Evolutionary conservation across 2,329 filamentous ascomycete species (phyloP), one percentile per base, ranked within the genome.

Genomic region (Fusarium foetens): DNA sequence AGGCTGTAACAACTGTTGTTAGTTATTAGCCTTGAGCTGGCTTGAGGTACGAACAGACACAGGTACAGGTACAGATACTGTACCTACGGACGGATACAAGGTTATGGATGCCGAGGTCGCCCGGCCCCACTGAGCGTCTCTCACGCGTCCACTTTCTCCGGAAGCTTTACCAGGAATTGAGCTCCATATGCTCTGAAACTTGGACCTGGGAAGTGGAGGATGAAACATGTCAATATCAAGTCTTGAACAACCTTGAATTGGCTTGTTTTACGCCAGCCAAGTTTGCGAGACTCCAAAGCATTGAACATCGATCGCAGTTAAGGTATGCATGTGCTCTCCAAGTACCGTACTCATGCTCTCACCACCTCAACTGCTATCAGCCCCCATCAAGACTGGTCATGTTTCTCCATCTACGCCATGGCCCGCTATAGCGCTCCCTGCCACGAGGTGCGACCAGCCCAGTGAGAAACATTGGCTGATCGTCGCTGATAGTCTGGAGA

Each of bases 371-470:
- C n/a, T 51, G 29, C 61, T 63, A 48, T 68, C 57, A 23, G 33
- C 33, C 60, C 55, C 29, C 58, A 29, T 46, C 27, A 41, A 52
- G 66, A 58, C 39, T 72, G 58, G 68, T 23, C 63, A 65, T 62
- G 63, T 71, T 69, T 65, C 69, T 71, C 69, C 58, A 58, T 58
- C 23, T 49, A 60, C 54, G 64, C 64, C 64, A 69, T 69, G 49
- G 39, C 54, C 55, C 52, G 42, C 51, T 54, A 46, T 59, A 48
- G 69, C 64, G 69, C 64, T 60, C 57, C 41, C 33, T 72, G 64
- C 69, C 64, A 72, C 69, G 69, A 71, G 69, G 68, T 59, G 38
- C 54, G 49, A 60, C 68, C 66, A 66, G 52, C 41, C 51, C 63
- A 55, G 52, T 33, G 38, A 36, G 36, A 66, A 46, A 66, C 54